A percentile compares a stretch with the other conserved stretches of the same genome.
Evolutionary conservation across 129 eudicot genomes (phyloP).

Genomic region (Pulicaria dysenterica): DNA sequence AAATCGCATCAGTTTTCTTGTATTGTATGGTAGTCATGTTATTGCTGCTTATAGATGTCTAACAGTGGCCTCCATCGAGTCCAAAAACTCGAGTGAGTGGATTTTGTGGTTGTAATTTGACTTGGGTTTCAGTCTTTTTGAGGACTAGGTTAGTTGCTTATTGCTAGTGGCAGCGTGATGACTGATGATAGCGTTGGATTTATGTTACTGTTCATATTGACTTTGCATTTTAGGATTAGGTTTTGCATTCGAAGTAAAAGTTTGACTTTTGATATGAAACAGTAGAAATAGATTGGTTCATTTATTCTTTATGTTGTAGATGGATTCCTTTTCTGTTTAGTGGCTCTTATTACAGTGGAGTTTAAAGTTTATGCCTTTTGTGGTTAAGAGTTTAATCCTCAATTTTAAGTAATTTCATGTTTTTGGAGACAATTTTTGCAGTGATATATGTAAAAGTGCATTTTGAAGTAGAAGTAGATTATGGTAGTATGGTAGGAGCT

Average conservation of each 20-base stretch:
- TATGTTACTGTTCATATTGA: conserved; percentile 3
- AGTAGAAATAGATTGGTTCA: neutral
- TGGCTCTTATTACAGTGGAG: neutral
- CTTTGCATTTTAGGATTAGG: neutral
- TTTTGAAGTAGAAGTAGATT: neutral
- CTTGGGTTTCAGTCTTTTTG: neutral
- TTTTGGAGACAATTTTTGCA: neutral
- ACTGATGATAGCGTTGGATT: neutral
- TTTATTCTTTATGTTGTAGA: neutral
- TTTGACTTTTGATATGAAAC: neutral
- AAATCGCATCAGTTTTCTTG: neutral
- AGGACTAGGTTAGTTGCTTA: neutral
- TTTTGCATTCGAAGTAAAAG: neutral
- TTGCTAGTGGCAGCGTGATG: neutral
- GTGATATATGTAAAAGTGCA: neutral
- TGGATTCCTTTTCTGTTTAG: neutral
- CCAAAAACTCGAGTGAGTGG: neutral
- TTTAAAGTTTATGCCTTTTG: neutral
- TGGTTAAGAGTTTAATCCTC: neutral
- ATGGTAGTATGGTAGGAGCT: neutral
- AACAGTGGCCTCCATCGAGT: neutral
- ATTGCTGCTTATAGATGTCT: conserved; percentile 12
- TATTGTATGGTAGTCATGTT: neutral
- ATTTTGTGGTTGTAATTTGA: conserved; percentile 14
- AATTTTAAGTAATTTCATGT: neutral